These are phyloP conservation scores for Leishmania arabica DNA, from an alignment of 208 protist genomes.

Conservation along the genomic window DNA sequence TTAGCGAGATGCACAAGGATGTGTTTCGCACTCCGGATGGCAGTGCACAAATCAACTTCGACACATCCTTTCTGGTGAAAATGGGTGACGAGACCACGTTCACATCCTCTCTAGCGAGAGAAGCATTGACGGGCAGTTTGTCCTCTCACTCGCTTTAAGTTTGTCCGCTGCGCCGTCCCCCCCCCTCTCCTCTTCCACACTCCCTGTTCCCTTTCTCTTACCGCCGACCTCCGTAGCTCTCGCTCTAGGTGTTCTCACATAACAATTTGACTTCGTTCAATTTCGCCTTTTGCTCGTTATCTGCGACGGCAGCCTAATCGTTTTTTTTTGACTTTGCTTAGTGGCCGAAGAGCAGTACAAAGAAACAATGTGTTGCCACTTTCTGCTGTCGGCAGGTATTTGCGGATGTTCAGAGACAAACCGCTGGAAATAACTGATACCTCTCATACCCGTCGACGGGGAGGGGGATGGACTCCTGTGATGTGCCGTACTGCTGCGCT, in stretches of 20 bases:
- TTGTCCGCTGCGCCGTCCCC: not conserved
- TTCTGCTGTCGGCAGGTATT: not conserved
- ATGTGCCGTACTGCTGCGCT: not conserved
- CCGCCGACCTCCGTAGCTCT: not conserved
- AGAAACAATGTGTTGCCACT: not conserved
- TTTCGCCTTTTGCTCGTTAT: not conserved
- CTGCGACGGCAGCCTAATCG: not conserved
- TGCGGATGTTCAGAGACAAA: not conserved
- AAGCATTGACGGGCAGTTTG: slow-evolving; percentile 38
- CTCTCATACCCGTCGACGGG: not conserved
- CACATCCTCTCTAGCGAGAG: slow-evolving; percentile 53
- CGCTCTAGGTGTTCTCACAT: not conserved
- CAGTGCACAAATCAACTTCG: slow-evolving; percentile 37
- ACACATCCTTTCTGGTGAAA: slow-evolving; percentile 78
- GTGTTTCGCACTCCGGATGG: slow-evolving; percentile 23
- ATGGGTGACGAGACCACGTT: slow-evolving; percentile 83
- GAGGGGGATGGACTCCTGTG: not conserved
- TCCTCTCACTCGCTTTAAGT: slow-evolving; percentile 1
- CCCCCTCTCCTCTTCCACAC: not conserved
- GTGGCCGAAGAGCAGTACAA: not conserved
- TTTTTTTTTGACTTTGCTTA: not conserved
- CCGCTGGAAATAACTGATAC: not conserved
- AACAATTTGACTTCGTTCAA: not conserved
- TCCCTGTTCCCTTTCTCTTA: not conserved
- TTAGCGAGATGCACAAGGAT: slow-evolving; percentile 30